Percentiles rank a stretch among this genome's conserved stretches.
Evolutionary conservation across 176 grass and related monocot species (phyloP).

Genomic region (Avena insularis): DNA sequence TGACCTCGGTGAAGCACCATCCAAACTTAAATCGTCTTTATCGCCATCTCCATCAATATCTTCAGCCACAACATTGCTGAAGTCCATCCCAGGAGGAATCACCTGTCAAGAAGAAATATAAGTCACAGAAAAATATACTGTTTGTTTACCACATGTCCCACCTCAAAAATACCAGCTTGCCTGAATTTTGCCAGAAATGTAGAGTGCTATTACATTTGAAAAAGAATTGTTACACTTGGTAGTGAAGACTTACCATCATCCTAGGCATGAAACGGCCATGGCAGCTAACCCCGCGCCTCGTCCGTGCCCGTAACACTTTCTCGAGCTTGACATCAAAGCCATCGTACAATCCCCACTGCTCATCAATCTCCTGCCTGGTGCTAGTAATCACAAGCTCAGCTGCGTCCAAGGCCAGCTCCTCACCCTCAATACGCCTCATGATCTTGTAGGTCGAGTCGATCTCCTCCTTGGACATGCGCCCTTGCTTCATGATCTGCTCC

Average conservation of each 20-base stretch:
- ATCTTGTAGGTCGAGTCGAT: constrained; percentile 95
- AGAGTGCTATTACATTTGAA: background rate
- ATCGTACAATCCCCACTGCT: constrained; percentile 97
- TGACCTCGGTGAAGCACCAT: constrained; percentile 71
- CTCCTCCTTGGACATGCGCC: constrained; percentile 76
- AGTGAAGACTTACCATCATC: constrained; percentile 72
- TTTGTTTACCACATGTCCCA: background rate
- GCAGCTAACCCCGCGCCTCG: constrained; percentile 59
- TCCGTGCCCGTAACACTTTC: constrained; percentile 72
- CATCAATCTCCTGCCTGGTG: constrained; percentile 95
- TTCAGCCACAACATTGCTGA: constrained; percentile 85
- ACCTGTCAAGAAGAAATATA: constrained; percentile 59
- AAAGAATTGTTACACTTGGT: background rate
- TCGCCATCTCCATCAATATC: constrained; percentile 84
- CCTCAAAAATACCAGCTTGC: constrained; percentile 4
- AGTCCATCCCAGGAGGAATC: constrained; percentile 99
- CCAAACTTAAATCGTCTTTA: constrained; percentile 64
- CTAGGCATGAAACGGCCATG: constrained; percentile 93
- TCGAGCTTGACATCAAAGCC: constrained; percentile 91
- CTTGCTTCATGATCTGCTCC: constrained; percentile 92
- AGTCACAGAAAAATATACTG: background rate
- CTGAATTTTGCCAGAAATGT: constrained; percentile 19
- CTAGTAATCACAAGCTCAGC: constrained; percentile 97
- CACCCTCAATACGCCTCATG: constrained; percentile 94
- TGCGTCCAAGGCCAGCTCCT: constrained; percentile 85